Conservation (phyloP, 345 rosid genomes). For the Melaleuca alternifolia region DNA sequence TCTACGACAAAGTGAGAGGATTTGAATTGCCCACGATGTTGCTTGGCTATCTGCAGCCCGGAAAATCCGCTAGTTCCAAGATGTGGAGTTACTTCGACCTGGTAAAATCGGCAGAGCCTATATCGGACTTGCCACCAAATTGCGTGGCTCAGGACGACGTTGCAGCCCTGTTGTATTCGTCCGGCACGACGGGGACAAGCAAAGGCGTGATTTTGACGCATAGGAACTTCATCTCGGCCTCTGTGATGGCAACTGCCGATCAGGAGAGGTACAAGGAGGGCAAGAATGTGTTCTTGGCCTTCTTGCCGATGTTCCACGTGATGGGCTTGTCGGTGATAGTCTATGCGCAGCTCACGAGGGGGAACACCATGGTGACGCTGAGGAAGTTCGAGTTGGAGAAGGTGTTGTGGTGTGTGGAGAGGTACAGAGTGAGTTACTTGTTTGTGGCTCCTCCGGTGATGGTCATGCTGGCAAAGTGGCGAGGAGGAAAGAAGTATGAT, state of each 20-base stretch:
- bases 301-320: slow-evolving; percentile 39
- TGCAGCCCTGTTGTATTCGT: slow-evolving; percentile 26
- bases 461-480: slow-evolving; percentile 19
- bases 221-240: slow-evolving; percentile 23
- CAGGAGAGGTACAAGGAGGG: slow-evolving; percentile 18
- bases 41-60: neutral
- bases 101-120: slow-evolving; percentile 7
- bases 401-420: slow-evolving; percentile 21
- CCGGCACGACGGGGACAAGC: slow-evolving; percentile 34
- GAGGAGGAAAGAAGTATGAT: slow-evolving; percentile 15
- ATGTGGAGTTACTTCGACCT: slow-evolving; percentile 10
- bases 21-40: slow-evolving; percentile 20
- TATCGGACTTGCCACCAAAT: slow-evolving; percentile 4
- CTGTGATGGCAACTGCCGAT: slow-evolving; percentile 17
- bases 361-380: slow-evolving; percentile 27
- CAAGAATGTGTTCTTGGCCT: slow-evolving; percentile 16
- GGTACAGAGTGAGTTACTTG: slow-evolving; percentile 19
- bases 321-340: slow-evolving; percentile 13
- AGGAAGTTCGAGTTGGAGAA: slow-evolving; percentile 29
- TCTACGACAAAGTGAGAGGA: slow-evolving; percentile 16
- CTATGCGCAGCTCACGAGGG: slow-evolving; percentile 24
- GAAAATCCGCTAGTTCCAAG: neutral
- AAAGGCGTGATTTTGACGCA: slow-evolving; percentile 36
- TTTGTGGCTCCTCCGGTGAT: slow-evolving; percentile 34
- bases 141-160: slow-evolving; percentile 16